Conservation (phyloP, 768 basidiomycete genomes). For the Macrolepiota albuminosa region DNA sequence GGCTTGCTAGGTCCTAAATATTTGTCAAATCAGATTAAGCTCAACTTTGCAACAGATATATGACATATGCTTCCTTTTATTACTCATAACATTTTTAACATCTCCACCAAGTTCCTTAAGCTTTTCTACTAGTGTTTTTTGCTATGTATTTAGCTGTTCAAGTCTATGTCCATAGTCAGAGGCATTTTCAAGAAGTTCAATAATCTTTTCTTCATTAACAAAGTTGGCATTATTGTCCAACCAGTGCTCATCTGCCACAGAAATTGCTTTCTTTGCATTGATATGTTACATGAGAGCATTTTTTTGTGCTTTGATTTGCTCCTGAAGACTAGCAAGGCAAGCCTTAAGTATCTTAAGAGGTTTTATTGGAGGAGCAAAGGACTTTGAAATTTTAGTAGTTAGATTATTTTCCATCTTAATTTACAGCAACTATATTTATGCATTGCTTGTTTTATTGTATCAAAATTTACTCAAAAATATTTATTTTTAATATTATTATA, state of each 20-base stretch:
- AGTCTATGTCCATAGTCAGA: slow-evolving; percentile 19
- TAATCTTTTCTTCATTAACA: slow-evolving; percentile 15
- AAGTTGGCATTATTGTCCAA: slow-evolving; percentile 17
- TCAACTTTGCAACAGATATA: neutral
- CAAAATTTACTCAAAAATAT: neutral
- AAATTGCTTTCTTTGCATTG: slow-evolving; percentile 7
- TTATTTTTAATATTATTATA: slow-evolving; percentile 6
- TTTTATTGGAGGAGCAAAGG: neutral
- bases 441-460: neutral
- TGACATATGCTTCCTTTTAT: neutral
- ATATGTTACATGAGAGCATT: slow-evolving; percentile 4
- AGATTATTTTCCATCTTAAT: too few species aligned
- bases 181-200: slow-evolving; percentile 17
- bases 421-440: neutral
- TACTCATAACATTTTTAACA: neutral
- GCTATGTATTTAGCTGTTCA: slow-evolving; percentile 4
- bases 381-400: too few species aligned
- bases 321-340: slow-evolving; percentile 6
- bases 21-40: neutral
- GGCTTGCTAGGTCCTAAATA: neutral
- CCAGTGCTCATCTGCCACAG: slow-evolving; percentile 17
- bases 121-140: slow-evolving; percentile 8
- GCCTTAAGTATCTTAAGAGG: slow-evolving; percentile 5
- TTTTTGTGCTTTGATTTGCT: slow-evolving; percentile 3
- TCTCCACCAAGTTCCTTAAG: neutral